phyloP scores from a whole-genome alignment of 2,329 filamentous ascomycete species.

The Venturia nashicola region DNA sequence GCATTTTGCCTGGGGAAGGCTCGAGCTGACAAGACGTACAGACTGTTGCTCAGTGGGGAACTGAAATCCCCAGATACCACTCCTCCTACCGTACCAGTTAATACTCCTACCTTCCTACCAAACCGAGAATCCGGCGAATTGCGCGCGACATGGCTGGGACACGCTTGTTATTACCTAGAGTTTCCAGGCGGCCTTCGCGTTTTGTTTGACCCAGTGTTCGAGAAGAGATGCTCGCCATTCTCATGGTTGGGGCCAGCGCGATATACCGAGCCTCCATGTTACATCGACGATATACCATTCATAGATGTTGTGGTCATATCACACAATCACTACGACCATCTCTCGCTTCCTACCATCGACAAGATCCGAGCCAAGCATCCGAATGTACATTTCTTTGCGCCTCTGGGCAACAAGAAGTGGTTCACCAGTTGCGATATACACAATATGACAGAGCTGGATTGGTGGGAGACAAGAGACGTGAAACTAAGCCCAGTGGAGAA shows the following conservation, averaged over 20 bases:
- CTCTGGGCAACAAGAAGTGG: conserved; percentile 72
- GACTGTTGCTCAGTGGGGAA: conserved; percentile 37
- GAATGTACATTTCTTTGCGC: conserved; percentile 76
- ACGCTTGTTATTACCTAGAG: conserved; percentile 88
- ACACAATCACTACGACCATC: conserved; percentile 88
- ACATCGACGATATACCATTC: conserved; percentile 63
- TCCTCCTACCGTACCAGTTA: conserved; percentile 53
- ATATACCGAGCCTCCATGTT: conserved; percentile 65
- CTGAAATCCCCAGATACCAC: conserved; percentile 48
- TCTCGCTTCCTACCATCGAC: conserved; percentile 63
- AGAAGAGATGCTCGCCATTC: conserved; percentile 72
- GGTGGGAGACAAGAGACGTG: conserved; percentile 83
- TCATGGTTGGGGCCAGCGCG: conserved; percentile 59
- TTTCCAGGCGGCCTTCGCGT: conserved; percentile 78
- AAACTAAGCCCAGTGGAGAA: conserved; percentile 36
- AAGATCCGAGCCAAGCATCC: conserved; percentile 61
- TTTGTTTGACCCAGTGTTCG: conserved; percentile 88
- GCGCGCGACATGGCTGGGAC: conserved; percentile 86
- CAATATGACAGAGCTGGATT: conserved; percentile 81
- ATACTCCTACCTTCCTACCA: conserved; percentile 54
- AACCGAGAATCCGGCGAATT: conserved; percentile 47
- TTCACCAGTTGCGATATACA: conserved; percentile 58
- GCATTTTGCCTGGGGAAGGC: not conserved
- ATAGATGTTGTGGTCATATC: conserved; percentile 68
- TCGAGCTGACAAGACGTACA: conserved; percentile 11